Evolutionary conservation across 352 stramenopile genomes (phyloP).

Genomic region (Phytophthora cryptogea): DNA sequence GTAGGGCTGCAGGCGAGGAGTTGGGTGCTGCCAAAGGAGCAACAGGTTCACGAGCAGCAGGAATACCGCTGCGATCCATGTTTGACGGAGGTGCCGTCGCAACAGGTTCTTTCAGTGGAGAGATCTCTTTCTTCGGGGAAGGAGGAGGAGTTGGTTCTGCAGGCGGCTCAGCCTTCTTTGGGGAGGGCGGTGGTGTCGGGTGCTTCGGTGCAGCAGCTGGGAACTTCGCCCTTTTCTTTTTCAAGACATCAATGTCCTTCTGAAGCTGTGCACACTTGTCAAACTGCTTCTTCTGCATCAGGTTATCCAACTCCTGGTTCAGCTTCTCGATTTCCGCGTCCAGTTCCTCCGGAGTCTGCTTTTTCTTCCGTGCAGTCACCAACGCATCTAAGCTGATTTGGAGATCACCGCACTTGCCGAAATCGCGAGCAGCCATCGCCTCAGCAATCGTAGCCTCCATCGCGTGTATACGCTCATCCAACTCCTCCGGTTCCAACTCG

Average conservation of each 20-base stretch:
- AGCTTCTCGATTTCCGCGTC: slow-evolving; percentile 77
- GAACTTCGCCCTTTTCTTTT: slow-evolving; percentile 72
- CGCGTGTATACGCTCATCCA: slow-evolving; percentile 78
- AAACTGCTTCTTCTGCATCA: slow-evolving; percentile 87
- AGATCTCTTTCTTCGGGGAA: slow-evolving; percentile 30
- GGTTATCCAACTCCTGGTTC: slow-evolving; percentile 62
- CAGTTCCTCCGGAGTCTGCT: slow-evolving; percentile 84
- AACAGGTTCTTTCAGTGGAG: slow-evolving; percentile 17
- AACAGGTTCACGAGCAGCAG: slow-evolving; percentile 11
- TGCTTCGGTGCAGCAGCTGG: slow-evolving; percentile 32
- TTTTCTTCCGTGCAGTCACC: slow-evolving; percentile 80
- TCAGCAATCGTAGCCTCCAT: slow-evolving; percentile 73
- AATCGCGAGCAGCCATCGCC: slow-evolving; percentile 80
- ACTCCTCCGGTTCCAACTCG: slow-evolving; percentile 80
- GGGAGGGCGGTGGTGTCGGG: slow-evolving; percentile 34
- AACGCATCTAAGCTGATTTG: slow-evolving; percentile 74
- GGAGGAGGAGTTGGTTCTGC: slow-evolving; percentile 26
- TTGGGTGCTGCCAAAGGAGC: slow-evolving; percentile 31
- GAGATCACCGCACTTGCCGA: slow-evolving; percentile 75
- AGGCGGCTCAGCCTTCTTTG: slow-evolving; percentile 41
- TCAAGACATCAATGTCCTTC: slow-evolving; percentile 81
- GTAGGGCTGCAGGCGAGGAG: slow-evolving; percentile 55
- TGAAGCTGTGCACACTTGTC: slow-evolving; percentile 88
- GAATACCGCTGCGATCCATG: slow-evolving; percentile 36
- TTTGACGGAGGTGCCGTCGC: slow-evolving; percentile 37